These are phyloP conservation scores for Trichoderma asperellum DNA, from an alignment of 2,329 filamentous ascomycete genomes.

Conservation along the genomic window DNA sequence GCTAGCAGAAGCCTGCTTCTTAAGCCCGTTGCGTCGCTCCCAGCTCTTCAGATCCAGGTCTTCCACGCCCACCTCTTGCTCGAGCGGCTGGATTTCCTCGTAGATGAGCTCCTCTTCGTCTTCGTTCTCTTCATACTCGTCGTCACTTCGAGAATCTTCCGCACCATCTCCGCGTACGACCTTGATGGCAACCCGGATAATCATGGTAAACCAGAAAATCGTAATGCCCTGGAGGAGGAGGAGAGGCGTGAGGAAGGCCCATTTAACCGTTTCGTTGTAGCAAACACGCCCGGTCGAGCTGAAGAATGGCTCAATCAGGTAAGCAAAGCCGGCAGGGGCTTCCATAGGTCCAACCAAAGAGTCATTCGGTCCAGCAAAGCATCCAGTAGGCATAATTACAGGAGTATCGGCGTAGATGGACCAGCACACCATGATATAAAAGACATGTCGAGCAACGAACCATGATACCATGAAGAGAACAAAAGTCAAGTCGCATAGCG, in stretches of 20 bases:
- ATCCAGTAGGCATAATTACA: slow-evolving; percentile 65
- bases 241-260: slow-evolving; percentile 76
- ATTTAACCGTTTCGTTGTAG: slow-evolving; percentile 75
- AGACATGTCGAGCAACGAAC: slow-evolving; percentile 79
- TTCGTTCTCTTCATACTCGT: slow-evolving; percentile 73
- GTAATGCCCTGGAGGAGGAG: slow-evolving; percentile 79
- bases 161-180: slow-evolving; percentile 77
- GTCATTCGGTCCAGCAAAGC: slow-evolving; percentile 65
- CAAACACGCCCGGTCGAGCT: slow-evolving; percentile 75
- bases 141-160: slow-evolving; percentile 86
- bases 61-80: slow-evolving; percentile 78
- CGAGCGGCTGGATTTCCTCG: slow-evolving; percentile 61
- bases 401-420: slow-evolving; percentile 74
- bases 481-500: slow-evolving; percentile 79
- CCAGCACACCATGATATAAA: slow-evolving; percentile 80
- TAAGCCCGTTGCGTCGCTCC: slow-evolving; percentile 60
- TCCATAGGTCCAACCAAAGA: slow-evolving; percentile 59
- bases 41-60: slow-evolving; percentile 68
- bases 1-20: slow-evolving; percentile 57
- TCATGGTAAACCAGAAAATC: slow-evolving; percentile 88
- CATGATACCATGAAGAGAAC: slow-evolving; percentile 84
- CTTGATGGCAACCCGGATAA: slow-evolving; percentile 77
- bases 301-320: slow-evolving; percentile 75
- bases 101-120: slow-evolving; percentile 59
- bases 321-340: slow-evolving; percentile 54